A percentile compares a stretch with the other conserved stretches of the same genome.
Conservation (phyloP, 2,329 filamentous ascomycete species). For the Hypoxylon sp. region DNA sequence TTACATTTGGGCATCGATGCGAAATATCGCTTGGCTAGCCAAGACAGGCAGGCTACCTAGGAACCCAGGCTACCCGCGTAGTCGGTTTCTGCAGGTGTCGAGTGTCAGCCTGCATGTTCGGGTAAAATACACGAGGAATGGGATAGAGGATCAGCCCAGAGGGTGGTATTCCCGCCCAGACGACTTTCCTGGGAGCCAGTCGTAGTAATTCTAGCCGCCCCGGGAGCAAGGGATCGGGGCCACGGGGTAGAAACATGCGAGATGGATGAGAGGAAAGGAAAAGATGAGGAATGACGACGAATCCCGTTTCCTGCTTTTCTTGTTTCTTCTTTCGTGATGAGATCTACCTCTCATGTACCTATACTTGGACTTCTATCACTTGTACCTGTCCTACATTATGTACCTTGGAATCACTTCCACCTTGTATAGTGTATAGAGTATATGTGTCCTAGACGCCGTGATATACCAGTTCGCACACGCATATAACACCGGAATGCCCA, state of each 20-base stretch:
- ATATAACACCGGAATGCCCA: too few species aligned
- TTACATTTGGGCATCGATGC: constrained; percentile 35
- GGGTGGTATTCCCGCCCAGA: constrained; percentile 16
- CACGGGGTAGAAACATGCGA: constrained; percentile 28
- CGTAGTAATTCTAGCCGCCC: constrained; percentile 29
- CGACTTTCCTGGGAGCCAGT: constrained; percentile 30
- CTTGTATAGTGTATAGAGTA: too few species aligned
- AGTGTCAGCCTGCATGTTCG: constrained; percentile 37
- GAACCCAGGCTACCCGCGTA: too few species aligned
- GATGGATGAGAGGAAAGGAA: constrained; percentile 23
- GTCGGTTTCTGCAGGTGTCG: constrained; percentile 29
- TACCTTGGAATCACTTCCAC: too few species aligned
- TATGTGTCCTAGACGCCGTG: too few species aligned
- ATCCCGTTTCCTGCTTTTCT: too few species aligned
- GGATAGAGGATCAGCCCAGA: constrained; percentile 11
- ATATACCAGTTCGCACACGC: too few species aligned
- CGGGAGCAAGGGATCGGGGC: constrained; percentile 27
- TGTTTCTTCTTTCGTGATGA: constrained; percentile 8
- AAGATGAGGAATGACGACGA: constrained; percentile 24
- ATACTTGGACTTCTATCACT: too few species aligned
- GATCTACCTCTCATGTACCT: too few species aligned
- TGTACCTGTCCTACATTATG: too few species aligned
- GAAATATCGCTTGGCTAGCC: constrained; percentile 6
- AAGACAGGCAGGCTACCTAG: too few species aligned
- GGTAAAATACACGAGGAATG: constrained; percentile 34